These are phyloP conservation scores for Neoscytalidium dimidiatum DNA, from an alignment of 2,329 filamentous ascomycete genomes.

Conservation along the genomic window DNA sequence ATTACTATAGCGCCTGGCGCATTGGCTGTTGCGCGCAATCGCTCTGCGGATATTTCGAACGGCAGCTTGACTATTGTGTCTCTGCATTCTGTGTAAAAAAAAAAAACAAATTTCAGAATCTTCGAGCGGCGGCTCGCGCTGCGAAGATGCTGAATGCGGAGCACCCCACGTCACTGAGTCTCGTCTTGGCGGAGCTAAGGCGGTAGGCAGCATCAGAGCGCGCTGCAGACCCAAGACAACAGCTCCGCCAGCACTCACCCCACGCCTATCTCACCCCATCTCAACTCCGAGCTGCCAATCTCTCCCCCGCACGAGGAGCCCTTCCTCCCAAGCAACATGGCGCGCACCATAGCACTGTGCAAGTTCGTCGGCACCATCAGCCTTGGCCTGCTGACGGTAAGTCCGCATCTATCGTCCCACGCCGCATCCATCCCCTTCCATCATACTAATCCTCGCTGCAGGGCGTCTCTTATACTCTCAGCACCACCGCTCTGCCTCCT, in stretches of 20 bases:
- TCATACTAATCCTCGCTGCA: constrained; percentile 39
- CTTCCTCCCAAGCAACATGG: constrained; percentile 53
- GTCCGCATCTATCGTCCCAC: constrained; percentile 35
- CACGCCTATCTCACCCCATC: constrained; percentile 5
- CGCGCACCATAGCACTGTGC: constrained; percentile 71
- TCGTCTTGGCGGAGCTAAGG: constrained; percentile 4
- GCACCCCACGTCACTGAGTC: constrained; percentile 6
- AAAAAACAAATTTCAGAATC: background rate
- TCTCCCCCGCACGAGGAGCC: background rate
- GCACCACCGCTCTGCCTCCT: constrained; percentile 74
- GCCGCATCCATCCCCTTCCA: background rate
- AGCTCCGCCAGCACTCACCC: background rate
- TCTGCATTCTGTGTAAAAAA: background rate
- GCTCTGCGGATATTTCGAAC: background rate
- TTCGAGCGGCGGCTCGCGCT: background rate
- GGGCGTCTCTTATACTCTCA: constrained; percentile 87
- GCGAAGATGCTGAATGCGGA: constrained; percentile 3
- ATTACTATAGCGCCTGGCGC: constrained; percentile 14
- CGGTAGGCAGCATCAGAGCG: background rate
- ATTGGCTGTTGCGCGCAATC: background rate
- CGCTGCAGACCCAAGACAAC: background rate
- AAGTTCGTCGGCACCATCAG: constrained; percentile 94
- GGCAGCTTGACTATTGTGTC: background rate
- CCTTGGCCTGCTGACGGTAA: constrained; percentile 83
- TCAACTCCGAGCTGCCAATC: background rate